Conservation (phyloP, 2,329 filamentous ascomycete species). For the Xylaria digitata region DNA sequence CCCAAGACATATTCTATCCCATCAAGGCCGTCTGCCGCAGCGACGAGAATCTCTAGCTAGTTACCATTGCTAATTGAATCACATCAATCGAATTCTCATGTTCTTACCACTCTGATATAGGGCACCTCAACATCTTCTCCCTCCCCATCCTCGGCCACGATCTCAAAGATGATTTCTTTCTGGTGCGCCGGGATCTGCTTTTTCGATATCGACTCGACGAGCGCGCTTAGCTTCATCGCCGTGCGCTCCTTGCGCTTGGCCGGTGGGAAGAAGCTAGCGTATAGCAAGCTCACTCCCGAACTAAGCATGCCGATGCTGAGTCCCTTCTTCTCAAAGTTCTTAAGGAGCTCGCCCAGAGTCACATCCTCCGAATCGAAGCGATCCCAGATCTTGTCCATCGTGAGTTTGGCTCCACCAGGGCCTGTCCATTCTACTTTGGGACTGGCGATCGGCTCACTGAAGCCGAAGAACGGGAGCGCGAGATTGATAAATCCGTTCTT, state of each 20-base stretch:
- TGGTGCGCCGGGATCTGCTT: conserved; percentile 91
- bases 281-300: conserved; percentile 95
- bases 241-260: conserved; percentile 84
- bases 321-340: conserved; percentile 83
- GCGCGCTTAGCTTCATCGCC: conserved; percentile 83
- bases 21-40: conserved; percentile 2
- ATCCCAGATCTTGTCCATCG: conserved; percentile 97
- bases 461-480: conserved; percentile 96
- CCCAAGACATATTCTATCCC: conserved; percentile 28
- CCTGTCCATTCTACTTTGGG: conserved; percentile 92
- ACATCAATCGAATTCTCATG: conserved; percentile 55
- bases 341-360: conserved; percentile 84
- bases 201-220: conserved; percentile 90
- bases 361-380: conserved; percentile 92
- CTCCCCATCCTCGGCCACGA: conserved; percentile 87
- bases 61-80: conserved; percentile 8
- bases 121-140: conserved; percentile 97
- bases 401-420: conserved; percentile 76
- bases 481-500: conserved; percentile 99
- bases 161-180: conserved; percentile 96
- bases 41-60: conserved; percentile 18
- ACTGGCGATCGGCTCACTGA: conserved; percentile 94
- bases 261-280: conserved; percentile 90
- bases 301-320: conserved; percentile 91
- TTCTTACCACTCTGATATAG: conserved; percentile 93